phyloP scores from a whole-genome alignment of 2,329 filamentous ascomycete genomes.

The Teratosphaeria pseudoeucalypti region DNA sequence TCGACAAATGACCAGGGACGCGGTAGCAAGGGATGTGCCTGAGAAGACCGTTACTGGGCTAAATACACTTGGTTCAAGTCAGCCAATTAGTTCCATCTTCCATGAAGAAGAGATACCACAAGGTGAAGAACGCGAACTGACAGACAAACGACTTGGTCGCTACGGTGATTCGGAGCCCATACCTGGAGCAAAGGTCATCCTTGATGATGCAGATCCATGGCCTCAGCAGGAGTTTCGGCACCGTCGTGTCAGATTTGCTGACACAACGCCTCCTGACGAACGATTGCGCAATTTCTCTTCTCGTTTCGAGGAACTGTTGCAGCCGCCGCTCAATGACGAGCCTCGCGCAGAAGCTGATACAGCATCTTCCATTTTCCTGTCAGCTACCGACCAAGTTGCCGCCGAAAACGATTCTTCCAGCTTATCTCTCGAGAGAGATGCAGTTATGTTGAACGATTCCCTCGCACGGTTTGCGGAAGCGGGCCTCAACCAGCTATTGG shows the following conservation, averaged over 20 bases:
- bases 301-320: slow-evolving; percentile 26
- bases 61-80: slow-evolving; percentile 33
- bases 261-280: slow-evolving; percentile 6
- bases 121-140: slow-evolving; percentile 15
- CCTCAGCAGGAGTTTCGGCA: slow-evolving; percentile 12
- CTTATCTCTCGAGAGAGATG: not conserved
- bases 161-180: slow-evolving; percentile 22
- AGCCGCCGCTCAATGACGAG: slow-evolving; percentile 9
- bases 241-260: not conserved
- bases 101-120: slow-evolving; percentile 27
- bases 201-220: slow-evolving; percentile 43
- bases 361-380: not conserved
- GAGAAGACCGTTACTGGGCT: slow-evolving; percentile 50
- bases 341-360: not conserved
- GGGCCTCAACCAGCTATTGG: slow-evolving; percentile 84
- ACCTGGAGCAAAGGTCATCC: slow-evolving; percentile 41
- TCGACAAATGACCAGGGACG: slow-evolving; percentile 77
- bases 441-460: slow-evolving; percentile 34
- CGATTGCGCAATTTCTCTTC: slow-evolving; percentile 11
- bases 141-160: slow-evolving; percentile 25
- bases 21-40: slow-evolving; percentile 63
- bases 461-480: slow-evolving; percentile 87
- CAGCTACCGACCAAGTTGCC: not conserved
- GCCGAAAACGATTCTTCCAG: not conserved
- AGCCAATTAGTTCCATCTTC: slow-evolving; percentile 38